Percentiles rank a stretch among this genome's conserved stretches.
Conservation (phyloP, 2,329 filamentous ascomycete genomes). For the Dryadomyces quercivorus region DNA sequence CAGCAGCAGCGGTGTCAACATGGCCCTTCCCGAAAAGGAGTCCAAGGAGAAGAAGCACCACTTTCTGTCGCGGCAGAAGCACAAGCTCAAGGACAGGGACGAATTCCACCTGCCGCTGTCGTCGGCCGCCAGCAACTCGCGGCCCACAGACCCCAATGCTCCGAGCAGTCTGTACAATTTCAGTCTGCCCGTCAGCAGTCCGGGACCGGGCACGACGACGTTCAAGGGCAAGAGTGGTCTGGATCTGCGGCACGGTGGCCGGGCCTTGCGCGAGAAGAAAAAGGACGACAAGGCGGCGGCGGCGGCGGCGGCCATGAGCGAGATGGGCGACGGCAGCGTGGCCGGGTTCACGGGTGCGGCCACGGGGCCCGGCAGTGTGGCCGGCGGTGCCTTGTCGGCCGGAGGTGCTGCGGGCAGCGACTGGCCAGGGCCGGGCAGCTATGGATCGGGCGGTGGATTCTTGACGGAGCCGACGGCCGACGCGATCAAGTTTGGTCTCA, state of each 20-base stretch:
- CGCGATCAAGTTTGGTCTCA: conserved; percentile 47
- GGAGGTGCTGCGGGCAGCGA: conserved; percentile 22
- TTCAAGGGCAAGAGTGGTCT: conserved; percentile 80
- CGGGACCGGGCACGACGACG: conserved; percentile 47
- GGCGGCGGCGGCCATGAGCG: not conserved
- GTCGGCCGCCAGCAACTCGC: conserved; percentile 65
- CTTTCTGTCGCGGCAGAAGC: conserved; percentile 66
- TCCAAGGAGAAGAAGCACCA: conserved; percentile 71
- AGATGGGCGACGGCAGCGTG: not conserved
- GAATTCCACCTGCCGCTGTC: conserved; percentile 62
- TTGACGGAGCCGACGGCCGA: conserved; percentile 37
- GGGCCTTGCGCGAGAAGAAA: conserved; percentile 69
- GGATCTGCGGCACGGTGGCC: conserved; percentile 65
- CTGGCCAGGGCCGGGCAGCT: conserved; percentile 42
- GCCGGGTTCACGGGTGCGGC: conserved; percentile 23
- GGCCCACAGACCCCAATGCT: conserved; percentile 61
- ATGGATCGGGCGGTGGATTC: conserved; percentile 32
- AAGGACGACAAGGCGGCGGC: conserved; percentile 41
- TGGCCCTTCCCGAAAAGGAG: conserved; percentile 29
- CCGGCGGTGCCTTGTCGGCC: not conserved
- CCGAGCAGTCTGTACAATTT: conserved; percentile 72
- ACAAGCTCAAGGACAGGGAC: conserved; percentile 62
- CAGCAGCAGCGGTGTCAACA: not conserved
- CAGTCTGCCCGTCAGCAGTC: conserved; percentile 61
- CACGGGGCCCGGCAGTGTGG: not conserved